A percentile compares a stretch with the other conserved stretches of the same genome.
Evolutionary conservation across 2,329 filamentous ascomycete genomes (phyloP).

Genomic region (Dryadomyces sulphureus): DNA sequence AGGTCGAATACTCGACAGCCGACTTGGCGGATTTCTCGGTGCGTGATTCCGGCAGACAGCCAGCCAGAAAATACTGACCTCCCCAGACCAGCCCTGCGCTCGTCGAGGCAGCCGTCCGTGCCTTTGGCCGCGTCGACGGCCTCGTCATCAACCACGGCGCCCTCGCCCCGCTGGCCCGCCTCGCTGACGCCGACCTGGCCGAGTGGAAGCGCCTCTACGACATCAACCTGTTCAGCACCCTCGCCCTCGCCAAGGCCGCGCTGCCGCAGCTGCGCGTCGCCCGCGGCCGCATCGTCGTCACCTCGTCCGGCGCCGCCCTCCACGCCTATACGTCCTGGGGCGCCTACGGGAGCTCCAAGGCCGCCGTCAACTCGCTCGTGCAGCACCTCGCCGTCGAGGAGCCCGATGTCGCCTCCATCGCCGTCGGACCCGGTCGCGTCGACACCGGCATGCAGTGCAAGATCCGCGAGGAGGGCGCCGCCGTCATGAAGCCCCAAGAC

Average conservation of each 20-base stretch:
- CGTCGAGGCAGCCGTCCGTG: conserved; percentile 47
- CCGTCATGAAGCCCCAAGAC: conserved; percentile 35
- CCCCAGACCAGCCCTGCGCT: conserved; percentile 41
- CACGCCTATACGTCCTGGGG: conserved; percentile 60
- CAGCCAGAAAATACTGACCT: neutral
- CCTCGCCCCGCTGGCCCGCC: conserved; percentile 57
- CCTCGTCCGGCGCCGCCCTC: conserved; percentile 63
- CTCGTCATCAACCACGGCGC: conserved; percentile 81
- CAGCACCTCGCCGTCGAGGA: conserved; percentile 64
- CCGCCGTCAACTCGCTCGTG: conserved; percentile 67
- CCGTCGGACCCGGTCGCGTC: conserved; percentile 65
- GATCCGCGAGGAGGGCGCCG: conserved; percentile 47
- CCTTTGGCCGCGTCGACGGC: conserved; percentile 63
- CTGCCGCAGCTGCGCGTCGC: conserved; percentile 53
- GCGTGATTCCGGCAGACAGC: neutral
- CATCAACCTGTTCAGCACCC: conserved; percentile 72
- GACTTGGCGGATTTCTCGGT: conserved; percentile 30
- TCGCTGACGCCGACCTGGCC: conserved; percentile 52
- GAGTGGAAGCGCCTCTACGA: conserved; percentile 68
- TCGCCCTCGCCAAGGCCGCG: conserved; percentile 58
- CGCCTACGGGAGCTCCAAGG: conserved; percentile 70
- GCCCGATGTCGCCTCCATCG: conserved; percentile 55
- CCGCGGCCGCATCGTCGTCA: conserved; percentile 59
- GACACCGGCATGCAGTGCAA: conserved; percentile 86
- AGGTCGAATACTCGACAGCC: conserved; percentile 40